Evolutionary conservation across 208 protist species (phyloP).

Genomic region (Crithidia bombi): DNA sequence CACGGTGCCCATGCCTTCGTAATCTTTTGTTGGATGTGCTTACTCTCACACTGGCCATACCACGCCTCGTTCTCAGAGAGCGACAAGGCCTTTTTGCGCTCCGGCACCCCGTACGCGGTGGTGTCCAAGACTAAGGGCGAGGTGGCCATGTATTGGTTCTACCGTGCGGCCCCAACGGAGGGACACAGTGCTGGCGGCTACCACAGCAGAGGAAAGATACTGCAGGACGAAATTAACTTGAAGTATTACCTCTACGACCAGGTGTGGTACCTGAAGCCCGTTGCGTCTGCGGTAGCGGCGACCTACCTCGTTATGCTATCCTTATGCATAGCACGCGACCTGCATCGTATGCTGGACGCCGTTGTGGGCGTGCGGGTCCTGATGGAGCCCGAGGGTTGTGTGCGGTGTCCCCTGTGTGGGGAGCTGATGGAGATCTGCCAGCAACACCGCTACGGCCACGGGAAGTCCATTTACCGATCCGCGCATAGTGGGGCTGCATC

Average conservation of each 20-base stretch:
- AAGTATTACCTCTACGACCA: slow-evolving; percentile 40
- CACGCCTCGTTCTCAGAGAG: slow-evolving; percentile 2
- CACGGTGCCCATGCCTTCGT: slow-evolving; percentile 60
- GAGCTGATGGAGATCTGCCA: slow-evolving; percentile 41
- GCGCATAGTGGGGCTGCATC: slow-evolving; percentile 4
- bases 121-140: slow-evolving; percentile 23
- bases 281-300: slow-evolving; percentile 19
- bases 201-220: slow-evolving; percentile 13
- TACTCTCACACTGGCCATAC: slow-evolving; percentile 45
- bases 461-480: slow-evolving; percentile 10
- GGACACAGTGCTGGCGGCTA: slow-evolving; percentile 1
- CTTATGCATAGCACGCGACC: slow-evolving; percentile 32
- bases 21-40: slow-evolving; percentile 45
- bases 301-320: slow-evolving; percentile 22
- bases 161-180: slow-evolving; percentile 20
- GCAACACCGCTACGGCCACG: slow-evolving; percentile 22
- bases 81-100: slow-evolving; percentile 18
- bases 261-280: slow-evolving; percentile 28
- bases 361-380: slow-evolving; percentile 56
- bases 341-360: slow-evolving; percentile 47
- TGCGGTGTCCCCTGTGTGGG: slow-evolving; percentile 64
- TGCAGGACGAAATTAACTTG: slow-evolving; percentile 29
- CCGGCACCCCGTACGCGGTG: slow-evolving; percentile 51
- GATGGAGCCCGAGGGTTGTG: slow-evolving; percentile 56
- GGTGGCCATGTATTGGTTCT: slow-evolving; percentile 51